Evolutionary conservation across 441 rosid genomes (phyloP).

Genomic region (Syzygium malaccense): DNA sequence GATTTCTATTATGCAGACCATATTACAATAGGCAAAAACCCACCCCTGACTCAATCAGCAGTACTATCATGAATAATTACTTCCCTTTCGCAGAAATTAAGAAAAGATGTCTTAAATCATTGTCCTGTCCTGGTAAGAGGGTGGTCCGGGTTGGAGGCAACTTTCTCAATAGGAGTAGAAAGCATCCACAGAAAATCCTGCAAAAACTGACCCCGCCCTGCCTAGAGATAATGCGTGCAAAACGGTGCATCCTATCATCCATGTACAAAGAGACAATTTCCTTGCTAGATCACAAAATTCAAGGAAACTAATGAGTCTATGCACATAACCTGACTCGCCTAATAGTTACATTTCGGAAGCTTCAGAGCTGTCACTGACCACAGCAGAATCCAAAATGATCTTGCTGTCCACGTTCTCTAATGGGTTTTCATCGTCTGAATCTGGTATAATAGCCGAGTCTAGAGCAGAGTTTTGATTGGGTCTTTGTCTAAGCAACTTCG

Average conservation of each 20-base stretch:
- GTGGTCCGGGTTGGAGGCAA: background rate
- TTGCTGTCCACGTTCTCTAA: background rate
- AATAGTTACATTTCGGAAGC: slow-evolving; percentile 5
- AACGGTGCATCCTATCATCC: background rate
- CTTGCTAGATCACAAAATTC: background rate
- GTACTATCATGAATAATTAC: background rate
- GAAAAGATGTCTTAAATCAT: background rate
- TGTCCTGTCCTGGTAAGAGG: background rate
- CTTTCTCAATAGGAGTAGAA: background rate
- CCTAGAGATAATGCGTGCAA: background rate
- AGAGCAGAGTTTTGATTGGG: slow-evolving; percentile 46
- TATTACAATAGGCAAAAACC: background rate
- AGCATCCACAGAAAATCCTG: background rate
- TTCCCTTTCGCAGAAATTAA: background rate
- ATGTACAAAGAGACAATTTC: background rate
- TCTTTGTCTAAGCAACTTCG: slow-evolving; percentile 53
- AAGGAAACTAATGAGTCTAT: background rate
- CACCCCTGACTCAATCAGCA: background rate
- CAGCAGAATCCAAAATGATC: slow-evolving; percentile 1
- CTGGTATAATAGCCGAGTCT: slow-evolving; percentile 15
- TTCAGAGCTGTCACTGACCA: background rate
- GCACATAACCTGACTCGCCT: background rate
- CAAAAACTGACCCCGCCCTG: background rate
- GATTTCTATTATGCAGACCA: background rate
- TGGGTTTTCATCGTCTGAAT: slow-evolving; percentile 35